These are phyloP conservation scores for Aspergillus thermomutatus DNA, from an alignment of 2,329 filamentous ascomycete species.

Conservation along the genomic window DNA sequence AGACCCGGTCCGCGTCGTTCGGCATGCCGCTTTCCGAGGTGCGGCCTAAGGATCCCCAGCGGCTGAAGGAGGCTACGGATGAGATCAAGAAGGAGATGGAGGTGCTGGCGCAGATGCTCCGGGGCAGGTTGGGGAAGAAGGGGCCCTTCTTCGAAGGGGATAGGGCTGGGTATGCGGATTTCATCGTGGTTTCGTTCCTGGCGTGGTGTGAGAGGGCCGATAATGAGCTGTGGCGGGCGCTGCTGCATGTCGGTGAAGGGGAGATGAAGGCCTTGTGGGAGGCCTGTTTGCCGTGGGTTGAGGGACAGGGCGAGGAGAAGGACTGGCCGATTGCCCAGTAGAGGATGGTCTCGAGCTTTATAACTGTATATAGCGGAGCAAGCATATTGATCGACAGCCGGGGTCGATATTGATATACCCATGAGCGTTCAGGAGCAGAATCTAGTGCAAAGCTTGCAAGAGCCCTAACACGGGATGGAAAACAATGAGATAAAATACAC, in stretches of 20 bases:
- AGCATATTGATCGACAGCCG: too few relatives aligned
- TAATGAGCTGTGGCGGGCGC: slow-evolving; percentile 18
- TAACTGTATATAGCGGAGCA: neutral
- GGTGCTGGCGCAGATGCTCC: slow-evolving; percentile 24
- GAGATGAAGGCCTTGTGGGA: slow-evolving; percentile 27
- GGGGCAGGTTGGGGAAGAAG: slow-evolving; percentile 26
- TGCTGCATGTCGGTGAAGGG: slow-evolving; percentile 25
- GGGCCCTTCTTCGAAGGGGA: slow-evolving; percentile 36
- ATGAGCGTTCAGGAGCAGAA: neutral
- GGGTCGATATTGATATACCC: neutral
- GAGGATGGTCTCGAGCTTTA: too few relatives aligned
- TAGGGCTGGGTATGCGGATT: slow-evolving; percentile 28
- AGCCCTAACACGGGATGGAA: slow-evolving; percentile 22
- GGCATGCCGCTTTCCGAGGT: slow-evolving; percentile 30
- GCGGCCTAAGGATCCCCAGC: slow-evolving; percentile 19
- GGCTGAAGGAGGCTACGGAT: slow-evolving; percentile 17
- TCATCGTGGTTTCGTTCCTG: slow-evolving; percentile 22
- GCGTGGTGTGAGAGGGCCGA: slow-evolving; percentile 25
- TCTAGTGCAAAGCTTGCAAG: neutral
- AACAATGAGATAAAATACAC: slow-evolving; percentile 32
- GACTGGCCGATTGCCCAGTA: slow-evolving; percentile 25
- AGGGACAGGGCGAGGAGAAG: slow-evolving; percentile 33
- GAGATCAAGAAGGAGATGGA: slow-evolving; percentile 17
- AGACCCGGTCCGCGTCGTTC: slow-evolving; percentile 24
- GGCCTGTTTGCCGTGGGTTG: slow-evolving; percentile 28